Base-by-base conservation (phyloP, 2,329 filamentous ascomycete species). In the Stromatinia cepivora region DNA sequence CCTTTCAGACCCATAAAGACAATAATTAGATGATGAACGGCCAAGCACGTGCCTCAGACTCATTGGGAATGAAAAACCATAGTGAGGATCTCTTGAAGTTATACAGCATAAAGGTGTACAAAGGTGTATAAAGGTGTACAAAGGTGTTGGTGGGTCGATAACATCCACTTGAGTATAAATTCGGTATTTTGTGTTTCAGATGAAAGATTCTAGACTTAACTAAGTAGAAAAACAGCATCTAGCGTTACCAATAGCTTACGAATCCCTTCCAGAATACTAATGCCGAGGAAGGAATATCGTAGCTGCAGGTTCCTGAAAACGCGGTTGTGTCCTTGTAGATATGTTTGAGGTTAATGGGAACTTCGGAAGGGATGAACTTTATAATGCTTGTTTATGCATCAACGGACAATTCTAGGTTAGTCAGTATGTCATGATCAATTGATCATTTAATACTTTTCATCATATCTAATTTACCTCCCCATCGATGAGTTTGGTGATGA, bases 151-250 rank as follows among this genome's bases (percentile, higher is more conserved):
- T 53, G 61, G 46, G 34, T 52, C 48, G 15, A 25, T n/a, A 42
- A 42, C 46, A 34, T 39, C 46, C 61, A 34, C 46, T 42, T 13
- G n/a, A 25, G 22, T 25, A 58, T 22, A 39, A 28, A n/a, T 28
- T 58, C 22, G 36, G 61, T 50, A 48, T 64, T 64, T 39, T 34
- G n/a, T 52, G 61, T 64, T 46, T 63, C 28, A 50, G 45, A 15
- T 50, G 15, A 5, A 39, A 28, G 34, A 52, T 52, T 62, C 34
- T 34, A 64, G 61, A 34, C 46, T 25, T 36, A 8, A 28, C 39
- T 10, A 58, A 17, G 15, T 36, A 15, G 8, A 39, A 25, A 25
- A 39, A 10, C 22, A 17, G 22, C 36, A 39, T 28, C 31, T 42
- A 25, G 22, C 31, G 45, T 64, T 15, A 20, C 8, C 10, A 39